Conservation (phyloP, 768 basidiomycete species). For the Sarcodon sp. region DNA sequence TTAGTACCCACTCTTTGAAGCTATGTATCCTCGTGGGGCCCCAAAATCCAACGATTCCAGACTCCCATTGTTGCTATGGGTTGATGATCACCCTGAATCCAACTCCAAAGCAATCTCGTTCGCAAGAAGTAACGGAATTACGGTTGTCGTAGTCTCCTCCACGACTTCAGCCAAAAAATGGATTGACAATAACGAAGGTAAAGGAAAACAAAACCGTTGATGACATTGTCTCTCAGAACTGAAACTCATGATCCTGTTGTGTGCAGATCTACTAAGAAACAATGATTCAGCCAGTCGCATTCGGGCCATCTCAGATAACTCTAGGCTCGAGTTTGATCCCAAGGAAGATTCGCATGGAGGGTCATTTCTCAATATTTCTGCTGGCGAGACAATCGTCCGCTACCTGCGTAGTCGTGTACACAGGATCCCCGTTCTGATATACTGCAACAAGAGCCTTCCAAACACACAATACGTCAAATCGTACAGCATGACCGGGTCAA, state of each 20-base stretch:
- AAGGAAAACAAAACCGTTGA: neutral
- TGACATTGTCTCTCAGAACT: neutral
- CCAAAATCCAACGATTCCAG: too few species aligned
- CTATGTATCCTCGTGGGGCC: constrained; percentile 3
- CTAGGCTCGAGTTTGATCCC: constrained; percentile 9
- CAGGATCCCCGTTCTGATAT: constrained; percentile 13
- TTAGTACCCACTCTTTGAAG: neutral
- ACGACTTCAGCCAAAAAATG: constrained; percentile 17
- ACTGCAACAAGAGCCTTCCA: constrained; percentile 5
- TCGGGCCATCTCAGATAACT: constrained; percentile 20
- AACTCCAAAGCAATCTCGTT: constrained; percentile 5
- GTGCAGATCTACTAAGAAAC: constrained; percentile 10
- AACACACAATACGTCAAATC: constrained; percentile 11
- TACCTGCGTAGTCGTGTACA: constrained; percentile 13
- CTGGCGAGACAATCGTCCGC: constrained; percentile 14
- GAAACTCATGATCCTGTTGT: neutral
- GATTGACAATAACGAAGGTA: constrained; percentile 16
- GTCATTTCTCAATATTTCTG: constrained; percentile 10
- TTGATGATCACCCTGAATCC: constrained; percentile 14
- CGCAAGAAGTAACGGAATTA: constrained; percentile 10
- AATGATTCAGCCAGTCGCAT: constrained; percentile 11
- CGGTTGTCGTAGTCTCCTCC: constrained; percentile 14
- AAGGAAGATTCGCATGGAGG: neutral
- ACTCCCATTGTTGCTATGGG: constrained; percentile 13
- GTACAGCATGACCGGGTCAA: constrained; percentile 12